phyloP scores from a whole-genome alignment of 2,329 filamentous ascomycete genomes.

The Ophiostoma sp. region DNA sequence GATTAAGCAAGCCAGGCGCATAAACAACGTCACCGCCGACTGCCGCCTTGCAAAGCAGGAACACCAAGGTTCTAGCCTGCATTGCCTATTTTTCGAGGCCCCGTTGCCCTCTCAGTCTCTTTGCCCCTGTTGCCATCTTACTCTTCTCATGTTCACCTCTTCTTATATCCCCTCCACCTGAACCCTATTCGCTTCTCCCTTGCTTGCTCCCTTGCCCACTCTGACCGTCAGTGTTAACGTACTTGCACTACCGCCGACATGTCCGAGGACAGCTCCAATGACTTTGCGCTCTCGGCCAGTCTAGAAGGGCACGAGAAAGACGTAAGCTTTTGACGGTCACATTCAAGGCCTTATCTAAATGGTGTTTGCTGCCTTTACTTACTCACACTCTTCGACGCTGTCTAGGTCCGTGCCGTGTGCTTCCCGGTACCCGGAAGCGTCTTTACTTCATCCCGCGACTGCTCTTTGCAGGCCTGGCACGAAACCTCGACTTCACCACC shows the following conservation, averaged over 20 bases:
- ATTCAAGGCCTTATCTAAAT: not conserved
- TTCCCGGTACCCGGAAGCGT: conserved; percentile 66
- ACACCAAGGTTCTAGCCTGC: no score
- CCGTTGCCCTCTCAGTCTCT: no score
- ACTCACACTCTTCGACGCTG: not conserved
- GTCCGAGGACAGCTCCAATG: conserved; percentile 1
- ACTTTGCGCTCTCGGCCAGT: conserved; percentile 12
- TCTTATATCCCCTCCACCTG: no score
- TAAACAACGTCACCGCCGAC: conserved; percentile 5
- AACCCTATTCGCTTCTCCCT: not conserved
- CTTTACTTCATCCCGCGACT: conserved; percentile 85
- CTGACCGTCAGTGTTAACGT: not conserved
- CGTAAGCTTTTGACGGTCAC: not conserved
- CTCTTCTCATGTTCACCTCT: no score
- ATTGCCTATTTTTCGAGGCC: no score
- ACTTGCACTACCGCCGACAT: conserved; percentile 6
- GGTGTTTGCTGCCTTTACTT: not conserved
- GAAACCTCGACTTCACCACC: conserved; percentile 55
- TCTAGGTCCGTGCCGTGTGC: conserved; percentile 78
- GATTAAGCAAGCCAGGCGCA: not conserved
- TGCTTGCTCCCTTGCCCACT: not conserved
- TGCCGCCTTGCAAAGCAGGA: not conserved
- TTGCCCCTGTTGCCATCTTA: no score
- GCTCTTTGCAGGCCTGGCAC: conserved; percentile 82
- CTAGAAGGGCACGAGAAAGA: conserved; percentile 11